A percentile compares a stretch with the other conserved stretches of the same genome.
Conservation (phyloP, 2,329 filamentous ascomycete species). For the Fusarium solani-melongenae region DNA sequence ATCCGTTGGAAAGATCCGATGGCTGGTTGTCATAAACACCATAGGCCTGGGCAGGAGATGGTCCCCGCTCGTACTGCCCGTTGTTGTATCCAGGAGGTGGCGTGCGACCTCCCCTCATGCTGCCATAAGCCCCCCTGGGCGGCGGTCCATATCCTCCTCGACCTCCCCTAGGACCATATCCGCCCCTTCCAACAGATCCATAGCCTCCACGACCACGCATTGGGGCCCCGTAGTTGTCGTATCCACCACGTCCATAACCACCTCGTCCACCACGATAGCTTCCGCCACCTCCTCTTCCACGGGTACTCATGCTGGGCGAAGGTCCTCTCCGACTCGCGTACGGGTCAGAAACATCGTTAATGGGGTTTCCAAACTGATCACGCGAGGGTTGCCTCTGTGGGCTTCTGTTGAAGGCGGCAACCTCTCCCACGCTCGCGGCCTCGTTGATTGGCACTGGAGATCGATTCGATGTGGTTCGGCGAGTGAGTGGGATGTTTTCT, state of each 20-base stretch:
- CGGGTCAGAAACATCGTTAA: conserved; percentile 55
- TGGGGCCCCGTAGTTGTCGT: conserved; percentile 59
- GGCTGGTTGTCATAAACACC: conserved; percentile 52
- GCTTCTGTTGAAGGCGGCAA: conserved; percentile 46
- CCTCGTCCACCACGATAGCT: conserved; percentile 60
- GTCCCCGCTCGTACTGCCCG: conserved; percentile 52
- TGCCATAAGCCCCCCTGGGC: conserved; percentile 47
- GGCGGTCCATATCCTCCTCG: conserved; percentile 49
- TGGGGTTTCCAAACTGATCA: conserved; percentile 75
- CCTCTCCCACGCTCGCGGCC: conserved; percentile 49
- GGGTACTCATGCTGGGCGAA: conserved; percentile 60
- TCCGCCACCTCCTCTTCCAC: conserved; percentile 62
- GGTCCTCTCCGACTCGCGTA: conserved; percentile 60
- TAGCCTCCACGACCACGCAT: conserved; percentile 57
- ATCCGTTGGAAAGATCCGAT: conserved; percentile 46
- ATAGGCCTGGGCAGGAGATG: conserved; percentile 53
- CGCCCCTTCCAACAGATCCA: conserved; percentile 54
- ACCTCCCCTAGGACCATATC: conserved; percentile 55
- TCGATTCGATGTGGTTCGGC: conserved; percentile 69
- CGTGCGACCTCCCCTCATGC: conserved; percentile 47
- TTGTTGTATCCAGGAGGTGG: conserved; percentile 58
- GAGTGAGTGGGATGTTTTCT: conserved; percentile 77
- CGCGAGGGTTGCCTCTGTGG: conserved; percentile 56
- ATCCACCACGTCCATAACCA: conserved; percentile 63
- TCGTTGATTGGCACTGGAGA: conserved; percentile 61